These are phyloP conservation scores for Aspergillus sp. DNA, from an alignment of 2,329 filamentous ascomycete genomes.

Conservation along the genomic window DNA sequence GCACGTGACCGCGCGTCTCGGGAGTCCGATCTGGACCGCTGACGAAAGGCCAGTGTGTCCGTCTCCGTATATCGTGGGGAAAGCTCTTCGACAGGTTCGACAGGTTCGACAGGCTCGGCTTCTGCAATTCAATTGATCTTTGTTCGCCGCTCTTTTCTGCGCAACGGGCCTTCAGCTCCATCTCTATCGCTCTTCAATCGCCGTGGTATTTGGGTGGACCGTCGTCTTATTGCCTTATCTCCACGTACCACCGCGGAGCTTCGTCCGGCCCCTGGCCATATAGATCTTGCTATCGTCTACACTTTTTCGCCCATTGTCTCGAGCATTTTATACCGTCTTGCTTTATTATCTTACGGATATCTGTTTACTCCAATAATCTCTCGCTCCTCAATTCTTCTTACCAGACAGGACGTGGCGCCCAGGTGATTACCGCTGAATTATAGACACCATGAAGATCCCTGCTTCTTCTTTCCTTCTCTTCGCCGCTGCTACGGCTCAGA, in stretches of 20 bases:
- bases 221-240: conserved; percentile 32
- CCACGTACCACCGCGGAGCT: conserved; percentile 27
- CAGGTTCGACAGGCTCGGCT: conserved; percentile 34
- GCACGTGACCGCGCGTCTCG: conserved; percentile 18
- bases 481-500: conserved; percentile 60
- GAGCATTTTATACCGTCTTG: not conserved
- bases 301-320: not conserved
- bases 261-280: conserved; percentile 18
- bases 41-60: conserved; percentile 21
- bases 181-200: conserved; percentile 45
- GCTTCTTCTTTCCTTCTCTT: conserved; percentile 46
- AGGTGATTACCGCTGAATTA: conserved; percentile 15
- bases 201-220: conserved; percentile 45
- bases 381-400: not conserved
- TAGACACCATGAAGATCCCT: conserved; percentile 41
- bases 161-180: conserved; percentile 52
- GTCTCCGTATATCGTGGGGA: conserved; percentile 11
- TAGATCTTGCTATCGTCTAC: conserved; percentile 8
- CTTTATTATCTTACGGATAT: not conserved
- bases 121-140: conserved; percentile 54
- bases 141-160: conserved; percentile 49
- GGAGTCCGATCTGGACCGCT: not conserved
- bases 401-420: conserved; percentile 1
- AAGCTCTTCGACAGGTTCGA: conserved; percentile 1
- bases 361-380: not conserved